Base-by-base conservation (phyloP, 2,329 filamentous ascomycete species). In the Venturia asperata region DNA sequence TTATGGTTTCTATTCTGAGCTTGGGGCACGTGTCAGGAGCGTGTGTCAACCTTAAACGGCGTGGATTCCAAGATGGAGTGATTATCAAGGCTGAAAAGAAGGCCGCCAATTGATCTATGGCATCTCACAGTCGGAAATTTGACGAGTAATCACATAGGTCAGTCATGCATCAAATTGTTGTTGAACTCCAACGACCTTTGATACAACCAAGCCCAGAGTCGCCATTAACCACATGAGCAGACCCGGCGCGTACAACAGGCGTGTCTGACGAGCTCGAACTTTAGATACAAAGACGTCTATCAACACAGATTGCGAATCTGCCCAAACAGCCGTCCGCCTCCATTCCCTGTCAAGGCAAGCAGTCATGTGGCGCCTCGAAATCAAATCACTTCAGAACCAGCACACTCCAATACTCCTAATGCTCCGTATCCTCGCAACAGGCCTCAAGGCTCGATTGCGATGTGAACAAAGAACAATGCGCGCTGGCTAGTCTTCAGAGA, bases 231-330 rank as follows among this genome's bases (percentile, higher is more conserved):
- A 27, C 21, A 34, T 58, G 52, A 37, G 15, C 30, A 58, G 27
- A 41, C 39, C 15, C 39, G 39, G 39, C 37, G 52, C 52, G 3
- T 58, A 5, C 30, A 27, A 17, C 52, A 58, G 15, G 17, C 37
- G 17, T 58, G 17, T 24, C 52, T 37, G 52, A 15, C 27, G 17
- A 58, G 30, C 27, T 58, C 52, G 21, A 19, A 27, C 52, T 37
- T 27, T 10, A 58, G 37, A 13, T 58, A 27, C 47, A 37, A 34
- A 58, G 15, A 19, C 52, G 9, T 58, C 52, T 58, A n/a, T 37
- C 52, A n/a, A 58, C 52, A 58, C 30, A 56, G 9, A 37, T 9
- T 56, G 52, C 52, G 30, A 58, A 24, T 58, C 52, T 58, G 37
- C 27, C 30, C 52, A 58, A 58, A 58, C 30, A 37, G 6, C 52